Evolutionary conservation across 2,329 filamentous ascomycete species (phyloP), one percentile per base, ranked within the genome.

Genomic region (Colletotrichum kahawae): DNA sequence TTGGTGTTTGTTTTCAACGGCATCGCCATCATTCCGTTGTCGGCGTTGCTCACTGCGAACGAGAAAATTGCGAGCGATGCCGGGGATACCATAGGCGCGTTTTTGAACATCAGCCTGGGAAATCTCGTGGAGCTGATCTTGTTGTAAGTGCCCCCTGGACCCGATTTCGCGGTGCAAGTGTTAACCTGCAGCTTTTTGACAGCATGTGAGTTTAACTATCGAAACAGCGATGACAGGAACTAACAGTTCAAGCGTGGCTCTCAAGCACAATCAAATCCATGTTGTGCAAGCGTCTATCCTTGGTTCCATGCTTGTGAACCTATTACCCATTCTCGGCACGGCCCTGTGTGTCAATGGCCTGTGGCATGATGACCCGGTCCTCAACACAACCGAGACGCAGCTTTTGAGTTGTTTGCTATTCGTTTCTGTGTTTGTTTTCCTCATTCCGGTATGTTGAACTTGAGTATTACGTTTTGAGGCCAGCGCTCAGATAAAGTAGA

Each of bases 211-310:
- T 80, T 3, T 1, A 1, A 13, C 9, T 16, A 27, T 14, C 63
- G 16, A 8, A 62, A 38, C 12, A 16, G 29, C n/a, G 21, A 7
- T 16, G 12, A 24, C 12, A 7, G 31, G 34, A n/a, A 64, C 72
- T 82, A 56, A 82, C 76, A 43, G 4, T 9, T 5, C 4, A 79
- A 93, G 91, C 77, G 92, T 87, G 65, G 85, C 86, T 1, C 79
- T 87, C 38, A 81, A 82, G 60, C 86, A 87, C 82, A 87, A 94
- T 80, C 92, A 95, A 80, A 93, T 95, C 64, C 88, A 91, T 33
- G 93, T 95, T 74, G 94, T 95, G 21, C 93, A 95, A 82, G 93
- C 94, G 8, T 95, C 94, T 0, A 87, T 95, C 54, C 87, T 95
- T 18, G 94, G 94, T 24, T 95, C 93, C 2, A 94, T 95, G 71